Percentiles rank a stretch among this genome's conserved stretches.
These are phyloP conservation scores for Metschnikowia lochheadii DNA, from an alignment of 805 yeast species.

Conservation along the genomic window DNA sequence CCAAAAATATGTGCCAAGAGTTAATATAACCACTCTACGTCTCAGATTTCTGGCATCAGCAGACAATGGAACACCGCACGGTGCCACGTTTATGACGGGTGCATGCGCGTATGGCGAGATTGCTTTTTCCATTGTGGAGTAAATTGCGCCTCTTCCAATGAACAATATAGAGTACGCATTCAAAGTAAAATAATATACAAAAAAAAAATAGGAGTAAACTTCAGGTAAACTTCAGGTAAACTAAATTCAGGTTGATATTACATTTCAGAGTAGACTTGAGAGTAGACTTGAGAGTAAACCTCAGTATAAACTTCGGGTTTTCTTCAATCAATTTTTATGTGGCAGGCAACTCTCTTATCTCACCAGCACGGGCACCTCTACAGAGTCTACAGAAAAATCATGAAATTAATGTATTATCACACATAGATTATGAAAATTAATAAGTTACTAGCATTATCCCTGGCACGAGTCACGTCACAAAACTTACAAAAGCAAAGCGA, in stretches of 20 bases:
- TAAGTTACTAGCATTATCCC: background rate
- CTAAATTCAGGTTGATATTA: background rate
- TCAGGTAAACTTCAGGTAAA: too few relatives aligned
- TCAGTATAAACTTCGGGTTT: too few relatives aligned
- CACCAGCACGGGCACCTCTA: background rate
- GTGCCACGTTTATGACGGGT: background rate
- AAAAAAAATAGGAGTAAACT: too few relatives aligned
- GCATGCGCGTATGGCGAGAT: background rate
- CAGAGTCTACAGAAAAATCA: background rate
- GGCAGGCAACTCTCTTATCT: background rate
- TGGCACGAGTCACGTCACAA: background rate
- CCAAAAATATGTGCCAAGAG: background rate
- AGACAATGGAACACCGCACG: background rate
- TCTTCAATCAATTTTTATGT: background rate
- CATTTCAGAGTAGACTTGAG: background rate
- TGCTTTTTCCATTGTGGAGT: background rate
- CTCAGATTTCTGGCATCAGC: background rate
- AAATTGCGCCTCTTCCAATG: background rate
- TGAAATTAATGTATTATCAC: background rate
- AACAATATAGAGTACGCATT: background rate
- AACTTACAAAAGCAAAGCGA: slow-evolving; percentile 17
- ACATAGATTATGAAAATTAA: background rate
- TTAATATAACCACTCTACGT: background rate
- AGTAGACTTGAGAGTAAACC: too few relatives aligned
- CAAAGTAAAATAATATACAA: too few relatives aligned